phyloP scores from a whole-genome alignment of 2,329 filamentous ascomycete genomes.

The Stagonosporopsis rhizophila region DNA sequence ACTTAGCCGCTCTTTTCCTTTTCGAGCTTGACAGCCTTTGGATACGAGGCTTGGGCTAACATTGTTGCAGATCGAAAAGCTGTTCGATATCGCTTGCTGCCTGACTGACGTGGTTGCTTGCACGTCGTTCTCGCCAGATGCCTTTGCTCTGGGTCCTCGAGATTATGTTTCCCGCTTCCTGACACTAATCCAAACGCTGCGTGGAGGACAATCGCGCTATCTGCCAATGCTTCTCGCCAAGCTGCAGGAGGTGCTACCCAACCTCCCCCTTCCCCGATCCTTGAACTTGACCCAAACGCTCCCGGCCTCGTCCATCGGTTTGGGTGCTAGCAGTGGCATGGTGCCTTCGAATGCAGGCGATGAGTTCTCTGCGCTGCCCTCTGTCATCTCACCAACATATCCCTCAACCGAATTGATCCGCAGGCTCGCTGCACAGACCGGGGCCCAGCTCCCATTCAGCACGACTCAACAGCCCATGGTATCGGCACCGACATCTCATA shows the following conservation, averaged over 20 bases:
- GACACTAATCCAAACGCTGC: slow-evolving; percentile 71
- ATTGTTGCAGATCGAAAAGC: slow-evolving; percentile 71
- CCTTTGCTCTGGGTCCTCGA: slow-evolving; percentile 66
- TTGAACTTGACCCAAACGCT: slow-evolving; percentile 41
- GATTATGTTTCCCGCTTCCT: slow-evolving; percentile 75
- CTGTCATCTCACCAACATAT: slow-evolving; percentile 40
- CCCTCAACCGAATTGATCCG: slow-evolving; percentile 45
- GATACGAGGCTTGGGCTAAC: slow-evolving; percentile 35
- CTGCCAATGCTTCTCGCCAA: slow-evolving; percentile 79
- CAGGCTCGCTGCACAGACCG: slow-evolving; percentile 45
- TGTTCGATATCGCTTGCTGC: slow-evolving; percentile 77
- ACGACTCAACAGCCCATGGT: slow-evolving; percentile 42
- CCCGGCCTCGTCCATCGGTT: slow-evolving; percentile 37
- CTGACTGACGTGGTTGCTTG: slow-evolving; percentile 75
- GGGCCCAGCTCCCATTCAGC: slow-evolving; percentile 45
- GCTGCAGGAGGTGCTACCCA: slow-evolving; percentile 73
- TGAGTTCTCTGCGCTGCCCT: slow-evolving; percentile 37
- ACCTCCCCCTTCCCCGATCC: slow-evolving; percentile 47
- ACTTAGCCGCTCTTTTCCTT: slow-evolving; percentile 25
- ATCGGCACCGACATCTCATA: slow-evolving; percentile 39
- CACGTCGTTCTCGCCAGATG: slow-evolving; percentile 61
- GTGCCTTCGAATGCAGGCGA: slow-evolving; percentile 41
- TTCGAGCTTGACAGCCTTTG: slow-evolving; percentile 21
- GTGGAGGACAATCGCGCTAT: slow-evolving; percentile 78
- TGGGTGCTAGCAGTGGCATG: slow-evolving; percentile 33